Percentiles rank a stretch among this genome's conserved stretches.
Conservation (phyloP, 768 basidiomycete species). For the Podaxis sp. region DNA sequence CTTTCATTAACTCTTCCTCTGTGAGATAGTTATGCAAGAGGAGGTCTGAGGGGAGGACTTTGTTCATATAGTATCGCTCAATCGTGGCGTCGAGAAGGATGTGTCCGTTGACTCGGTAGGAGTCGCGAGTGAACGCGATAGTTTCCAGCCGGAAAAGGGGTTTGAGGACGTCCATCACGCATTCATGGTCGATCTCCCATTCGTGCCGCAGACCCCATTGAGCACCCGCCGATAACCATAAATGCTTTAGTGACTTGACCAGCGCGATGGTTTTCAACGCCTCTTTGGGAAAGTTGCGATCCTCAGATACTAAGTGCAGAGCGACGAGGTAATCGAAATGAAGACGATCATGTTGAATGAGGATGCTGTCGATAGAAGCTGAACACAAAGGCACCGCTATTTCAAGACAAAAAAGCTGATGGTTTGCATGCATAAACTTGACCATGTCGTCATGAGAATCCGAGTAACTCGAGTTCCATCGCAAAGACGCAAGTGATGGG, state of each 20-base stretch:
- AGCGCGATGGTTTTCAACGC: slow-evolving; percentile 22
- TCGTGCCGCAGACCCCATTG: slow-evolving; percentile 23
- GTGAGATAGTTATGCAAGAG: slow-evolving; percentile 20
- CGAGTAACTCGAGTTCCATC: slow-evolving; percentile 17
- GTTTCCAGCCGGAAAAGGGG: slow-evolving; percentile 25
- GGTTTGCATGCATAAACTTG: slow-evolving; percentile 24
- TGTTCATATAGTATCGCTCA: slow-evolving; percentile 26
- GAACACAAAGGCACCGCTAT: slow-evolving; percentile 17
- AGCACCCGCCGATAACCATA: slow-evolving; percentile 30
- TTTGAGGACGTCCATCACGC: slow-evolving; percentile 19
- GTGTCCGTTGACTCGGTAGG: slow-evolving; percentile 26
- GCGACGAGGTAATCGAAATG: slow-evolving; percentile 23
- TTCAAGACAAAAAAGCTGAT: slow-evolving; percentile 26
- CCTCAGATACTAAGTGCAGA: slow-evolving; percentile 26
- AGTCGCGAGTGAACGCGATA: slow-evolving; percentile 30
- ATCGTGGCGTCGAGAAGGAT: slow-evolving; percentile 22
- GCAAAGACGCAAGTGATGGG: slow-evolving; percentile 23
- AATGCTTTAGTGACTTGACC: slow-evolving; percentile 21
- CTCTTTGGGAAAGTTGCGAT: slow-evolving; percentile 18
- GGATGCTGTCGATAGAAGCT: slow-evolving; percentile 18
- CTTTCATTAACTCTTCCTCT: slow-evolving; percentile 17
- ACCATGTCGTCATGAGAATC: slow-evolving; percentile 19
- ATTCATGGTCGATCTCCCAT: slow-evolving; percentile 27
- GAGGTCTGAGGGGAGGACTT: slow-evolving; percentile 23
- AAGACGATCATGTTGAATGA: slow-evolving; percentile 7